Conservation (phyloP, 176 grass and related monocot genomes). For the Themeda triandra region DNA sequence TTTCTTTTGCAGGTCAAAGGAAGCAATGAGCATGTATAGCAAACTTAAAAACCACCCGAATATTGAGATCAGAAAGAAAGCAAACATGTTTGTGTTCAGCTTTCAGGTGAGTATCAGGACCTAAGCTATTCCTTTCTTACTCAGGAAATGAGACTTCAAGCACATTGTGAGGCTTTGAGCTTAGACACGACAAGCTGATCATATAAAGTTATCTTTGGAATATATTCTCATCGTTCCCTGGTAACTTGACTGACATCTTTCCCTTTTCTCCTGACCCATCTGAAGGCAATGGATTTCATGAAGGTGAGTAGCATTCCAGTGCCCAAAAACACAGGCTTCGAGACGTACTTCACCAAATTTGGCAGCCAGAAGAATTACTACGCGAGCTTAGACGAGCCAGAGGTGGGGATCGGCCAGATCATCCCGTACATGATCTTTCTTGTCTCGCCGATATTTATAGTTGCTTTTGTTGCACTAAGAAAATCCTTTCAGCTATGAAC, state of each 20-base stretch:
- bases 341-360: conserved; percentile 80
- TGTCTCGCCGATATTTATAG: conserved; percentile 60
- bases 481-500: conserved; percentile 59
- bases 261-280: not conserved
- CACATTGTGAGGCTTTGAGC: not conserved
- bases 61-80: conserved; percentile 64
- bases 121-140: not conserved
- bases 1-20: conserved; percentile 58
- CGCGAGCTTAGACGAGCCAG: conserved; percentile 37
- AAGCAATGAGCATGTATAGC: conserved; percentile 85
- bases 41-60: conserved; percentile 84
- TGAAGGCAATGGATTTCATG: conserved; percentile 88
- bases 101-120: conserved; percentile 58
- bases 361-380: conserved; percentile 50
- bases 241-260: not conserved
- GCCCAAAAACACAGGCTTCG: conserved; percentile 63
- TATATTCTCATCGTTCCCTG: not conserved
- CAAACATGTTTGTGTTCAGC: conserved; percentile 73
- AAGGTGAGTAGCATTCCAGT: conserved; percentile 50
- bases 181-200: not conserved
- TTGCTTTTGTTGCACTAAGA: conserved; percentile 58
- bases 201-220: not conserved
- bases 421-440: conserved; percentile 74
- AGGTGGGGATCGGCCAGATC: conserved; percentile 34
- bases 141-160: not conserved